phyloP scores from a whole-genome alignment of 495 filamentous ascomycete genomes.

The Lophiotrema nucula region DNA sequence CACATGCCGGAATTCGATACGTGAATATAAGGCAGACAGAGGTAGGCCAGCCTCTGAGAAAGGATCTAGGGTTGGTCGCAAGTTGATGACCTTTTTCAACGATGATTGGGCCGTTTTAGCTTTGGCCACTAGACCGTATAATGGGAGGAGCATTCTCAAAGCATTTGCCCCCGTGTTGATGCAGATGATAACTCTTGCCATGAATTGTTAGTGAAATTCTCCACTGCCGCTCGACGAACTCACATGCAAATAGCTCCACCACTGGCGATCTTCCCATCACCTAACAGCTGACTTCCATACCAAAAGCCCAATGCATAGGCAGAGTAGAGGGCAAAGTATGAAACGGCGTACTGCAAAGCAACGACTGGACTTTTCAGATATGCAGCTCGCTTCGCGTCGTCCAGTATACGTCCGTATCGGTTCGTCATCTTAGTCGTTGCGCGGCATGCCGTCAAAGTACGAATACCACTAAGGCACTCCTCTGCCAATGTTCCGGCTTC shows the following conservation, averaged over 20 bases:
- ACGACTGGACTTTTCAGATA: slow-evolving; percentile 42
- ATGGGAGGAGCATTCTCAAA: too few relatives aligned
- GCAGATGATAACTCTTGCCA: slow-evolving; percentile 87
- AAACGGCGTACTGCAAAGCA: slow-evolving; percentile 60
- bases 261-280: slow-evolving; percentile 50
- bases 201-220: slow-evolving; percentile 52
- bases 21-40: neutral
- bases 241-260: slow-evolving; percentile 42
- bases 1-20: slow-evolving; percentile 31
- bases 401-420: neutral
- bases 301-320: slow-evolving; percentile 87
- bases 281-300: slow-evolving; percentile 71
- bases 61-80: neutral
- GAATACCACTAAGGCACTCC: slow-evolving; percentile 21
- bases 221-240: slow-evolving; percentile 29
- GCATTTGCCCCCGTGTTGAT: too few relatives aligned
- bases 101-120: slow-evolving; percentile 64
- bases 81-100: neutral
- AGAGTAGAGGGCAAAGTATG: slow-evolving; percentile 77
- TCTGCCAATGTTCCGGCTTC: slow-evolving; percentile 19
- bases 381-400: slow-evolving; percentile 54
- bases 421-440: neutral
- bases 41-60: neutral
- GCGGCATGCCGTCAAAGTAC: neutral
- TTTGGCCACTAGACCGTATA: too few relatives aligned